Evolutionary conservation across 2,329 filamentous ascomycete genomes (phyloP).

Genomic region (Aspergillus sp.): DNA sequence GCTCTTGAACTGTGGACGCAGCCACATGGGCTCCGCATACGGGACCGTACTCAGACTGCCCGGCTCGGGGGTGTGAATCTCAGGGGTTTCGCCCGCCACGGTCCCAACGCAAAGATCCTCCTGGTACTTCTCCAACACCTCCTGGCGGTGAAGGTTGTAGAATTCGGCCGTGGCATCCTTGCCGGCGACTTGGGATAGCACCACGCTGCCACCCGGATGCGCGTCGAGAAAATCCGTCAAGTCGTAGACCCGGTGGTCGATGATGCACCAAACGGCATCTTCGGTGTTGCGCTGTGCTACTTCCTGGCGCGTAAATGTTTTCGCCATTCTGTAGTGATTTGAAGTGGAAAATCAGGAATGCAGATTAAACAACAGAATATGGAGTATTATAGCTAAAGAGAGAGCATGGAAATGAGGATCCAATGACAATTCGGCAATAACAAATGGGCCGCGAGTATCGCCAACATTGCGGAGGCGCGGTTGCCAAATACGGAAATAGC

Average conservation of each 20-base stretch:
- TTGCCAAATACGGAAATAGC: background rate
- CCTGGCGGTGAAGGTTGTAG: slow-evolving; percentile 86
- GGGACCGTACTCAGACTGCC: slow-evolving; percentile 71
- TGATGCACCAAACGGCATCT: slow-evolving; percentile 72
- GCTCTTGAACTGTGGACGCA: slow-evolving; percentile 65
- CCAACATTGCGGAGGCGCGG: background rate
- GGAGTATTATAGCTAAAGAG: no score
- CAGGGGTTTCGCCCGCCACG: slow-evolving; percentile 63
- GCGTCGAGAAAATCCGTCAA: slow-evolving; percentile 76
- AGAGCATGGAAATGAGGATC: background rate
- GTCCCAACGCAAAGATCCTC: slow-evolving; percentile 62
- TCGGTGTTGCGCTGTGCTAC: slow-evolving; percentile 69
- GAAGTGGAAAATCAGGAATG: background rate
- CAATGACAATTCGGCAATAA: background rate
- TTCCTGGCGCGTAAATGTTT: slow-evolving; percentile 44
- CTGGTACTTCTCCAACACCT: slow-evolving; percentile 75
- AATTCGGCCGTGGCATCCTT: slow-evolving; percentile 74
- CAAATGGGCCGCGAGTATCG: background rate
- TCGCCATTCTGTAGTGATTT: slow-evolving; percentile 9
- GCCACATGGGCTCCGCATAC: slow-evolving; percentile 79
- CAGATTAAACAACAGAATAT: no score
- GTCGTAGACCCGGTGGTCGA: slow-evolving; percentile 83
- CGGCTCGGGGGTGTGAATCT: slow-evolving; percentile 59
- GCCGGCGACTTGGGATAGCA: slow-evolving; percentile 72
- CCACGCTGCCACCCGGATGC: slow-evolving; percentile 73